Conservation (phyloP, 2,329 filamentous ascomycete species). For the Alternaria gansuensis region DNA sequence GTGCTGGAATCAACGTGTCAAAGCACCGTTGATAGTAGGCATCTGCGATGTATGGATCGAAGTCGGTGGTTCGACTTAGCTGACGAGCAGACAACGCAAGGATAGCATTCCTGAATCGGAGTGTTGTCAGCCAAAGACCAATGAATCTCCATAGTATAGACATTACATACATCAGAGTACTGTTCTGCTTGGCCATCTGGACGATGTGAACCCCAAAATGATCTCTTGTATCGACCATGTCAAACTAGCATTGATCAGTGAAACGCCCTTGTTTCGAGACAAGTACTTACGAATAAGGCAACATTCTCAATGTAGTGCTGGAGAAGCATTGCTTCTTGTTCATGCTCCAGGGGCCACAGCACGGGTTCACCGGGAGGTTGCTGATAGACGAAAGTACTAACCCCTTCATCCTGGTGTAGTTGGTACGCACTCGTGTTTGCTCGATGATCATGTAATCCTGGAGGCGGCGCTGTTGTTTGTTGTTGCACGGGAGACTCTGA, state of each 20-base stretch:
- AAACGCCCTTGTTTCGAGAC: too few species aligned
- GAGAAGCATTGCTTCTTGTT: constrained; percentile 51
- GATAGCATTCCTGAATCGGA: constrained; percentile 47
- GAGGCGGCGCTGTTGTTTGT: constrained; percentile 25
- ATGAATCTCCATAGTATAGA: too few species aligned
- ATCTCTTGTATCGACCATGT: constrained; percentile 47
- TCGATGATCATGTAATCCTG: constrained; percentile 30
- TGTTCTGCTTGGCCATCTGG: constrained; percentile 50
- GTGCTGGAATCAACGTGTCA: constrained; percentile 52
- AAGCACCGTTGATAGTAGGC: constrained; percentile 56
- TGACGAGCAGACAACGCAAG: constrained; percentile 56
- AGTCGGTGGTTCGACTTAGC: constrained; percentile 52
- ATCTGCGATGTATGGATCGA: constrained; percentile 55
- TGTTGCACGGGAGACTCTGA: constrained; percentile 42
- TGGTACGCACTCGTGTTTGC: constrained; percentile 18
- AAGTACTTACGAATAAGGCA: constrained; percentile 45
- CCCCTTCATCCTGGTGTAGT: constrained; percentile 15
- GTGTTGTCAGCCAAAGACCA: neutral
- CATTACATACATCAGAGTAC: constrained; percentile 45
- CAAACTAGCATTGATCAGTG: constrained; percentile 37
- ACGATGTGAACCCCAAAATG: constrained; percentile 50
- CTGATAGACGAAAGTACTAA: constrained; percentile 42
- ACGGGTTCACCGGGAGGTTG: constrained; percentile 43
- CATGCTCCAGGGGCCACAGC: constrained; percentile 48
- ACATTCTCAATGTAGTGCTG: constrained; percentile 51